Evolutionary conservation across 106 monocot species (phyloP), one percentile per base, ranked within the genome.

Genomic region (Chionographis japonica): DNA sequence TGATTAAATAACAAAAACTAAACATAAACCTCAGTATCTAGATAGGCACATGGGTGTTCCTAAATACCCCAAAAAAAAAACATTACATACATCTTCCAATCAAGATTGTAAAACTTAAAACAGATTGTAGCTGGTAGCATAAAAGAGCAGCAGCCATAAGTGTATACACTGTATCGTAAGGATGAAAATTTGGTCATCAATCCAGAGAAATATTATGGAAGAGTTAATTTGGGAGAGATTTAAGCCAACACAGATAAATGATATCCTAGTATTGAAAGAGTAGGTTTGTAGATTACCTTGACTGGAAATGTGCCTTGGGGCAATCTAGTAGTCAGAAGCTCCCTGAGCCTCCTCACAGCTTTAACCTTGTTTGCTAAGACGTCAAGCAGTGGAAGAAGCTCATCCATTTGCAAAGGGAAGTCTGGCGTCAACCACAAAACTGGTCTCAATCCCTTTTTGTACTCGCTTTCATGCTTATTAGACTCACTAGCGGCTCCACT

Each of bases 291-390:
- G 14, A 49, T 78, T 82, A 98, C 97, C 97, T 98, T 98, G 19
- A 92, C 97, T 46, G 97, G 97, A 74, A 98, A 98, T 63, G 92
- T 92, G 54, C 97, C 97, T n/a, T 77, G 83, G 63, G 97, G 97
- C 13, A 98, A 59, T 68, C 87, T 98, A 40, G 92, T 92, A 40
- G 97, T 87, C 52, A 98, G 77, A 59, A 98, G 81, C 69, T 98
- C 97, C 74, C 97, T 89, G 8, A 98, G 82, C 77, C 97, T 84
- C 77, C 92, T 84, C 52, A 98, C 77, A 42, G 97, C 92, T 79
- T 98, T 98, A 41, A 98, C 97, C 76, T 98, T 98, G 66, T 90
- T 90, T 8, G 92, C 97, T 62, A 98, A 76, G 50, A 98, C 83
- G 75, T 98, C 97, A 70, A 98, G 92, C 64, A 98, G 50, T 6